Conservation (phyloP, 495 filamentous ascomycete genomes). For the Chaetomium fimeti region DNA sequence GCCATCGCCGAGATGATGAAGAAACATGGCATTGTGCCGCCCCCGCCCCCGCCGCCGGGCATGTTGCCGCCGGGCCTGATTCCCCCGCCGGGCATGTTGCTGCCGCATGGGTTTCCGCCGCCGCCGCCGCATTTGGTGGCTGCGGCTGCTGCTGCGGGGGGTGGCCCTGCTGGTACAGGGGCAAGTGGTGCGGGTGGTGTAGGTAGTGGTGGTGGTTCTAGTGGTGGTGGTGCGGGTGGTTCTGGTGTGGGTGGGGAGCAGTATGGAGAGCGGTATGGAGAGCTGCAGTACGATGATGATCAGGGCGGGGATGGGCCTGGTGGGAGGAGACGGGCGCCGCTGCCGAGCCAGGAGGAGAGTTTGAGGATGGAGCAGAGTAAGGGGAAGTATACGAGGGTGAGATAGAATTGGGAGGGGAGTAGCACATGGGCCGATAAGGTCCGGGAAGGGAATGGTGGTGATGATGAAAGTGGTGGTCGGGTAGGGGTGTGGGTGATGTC, state of each 20-base stretch:
- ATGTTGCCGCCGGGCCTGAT: conserved; percentile 53
- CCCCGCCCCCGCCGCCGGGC: conserved; percentile 46
- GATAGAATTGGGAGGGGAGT: conserved; percentile 34
- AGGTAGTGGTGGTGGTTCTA: background rate
- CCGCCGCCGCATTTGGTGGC: conserved; percentile 24
- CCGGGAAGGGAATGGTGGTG: too few relatives aligned
- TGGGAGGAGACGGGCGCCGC: conserved; percentile 57
- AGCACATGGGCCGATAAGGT: too few relatives aligned
- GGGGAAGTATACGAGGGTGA: conserved; percentile 58
- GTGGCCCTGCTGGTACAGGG: background rate
- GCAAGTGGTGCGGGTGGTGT: background rate
- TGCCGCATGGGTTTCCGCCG: conserved; percentile 34
- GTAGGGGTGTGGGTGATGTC: too few relatives aligned
- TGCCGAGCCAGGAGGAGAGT: conserved; percentile 82
- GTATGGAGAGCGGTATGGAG: background rate
- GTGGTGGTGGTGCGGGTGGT: background rate
- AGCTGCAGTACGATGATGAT: background rate
- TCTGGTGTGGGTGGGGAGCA: background rate
- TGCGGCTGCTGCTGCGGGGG: background rate
- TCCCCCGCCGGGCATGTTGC: conserved; percentile 50
- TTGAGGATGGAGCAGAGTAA: conserved; percentile 69
- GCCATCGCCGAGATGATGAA: conserved; percentile 64
- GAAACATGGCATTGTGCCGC: conserved; percentile 51
- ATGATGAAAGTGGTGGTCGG: too few relatives aligned
- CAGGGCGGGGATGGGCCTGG: conserved; percentile 20